Percentiles rank a stretch among this genome's conserved stretches.
These are phyloP conservation scores for Paraleonurus japonicus DNA, from an alignment of 257 asterid genomes.

Conservation along the genomic window DNA sequence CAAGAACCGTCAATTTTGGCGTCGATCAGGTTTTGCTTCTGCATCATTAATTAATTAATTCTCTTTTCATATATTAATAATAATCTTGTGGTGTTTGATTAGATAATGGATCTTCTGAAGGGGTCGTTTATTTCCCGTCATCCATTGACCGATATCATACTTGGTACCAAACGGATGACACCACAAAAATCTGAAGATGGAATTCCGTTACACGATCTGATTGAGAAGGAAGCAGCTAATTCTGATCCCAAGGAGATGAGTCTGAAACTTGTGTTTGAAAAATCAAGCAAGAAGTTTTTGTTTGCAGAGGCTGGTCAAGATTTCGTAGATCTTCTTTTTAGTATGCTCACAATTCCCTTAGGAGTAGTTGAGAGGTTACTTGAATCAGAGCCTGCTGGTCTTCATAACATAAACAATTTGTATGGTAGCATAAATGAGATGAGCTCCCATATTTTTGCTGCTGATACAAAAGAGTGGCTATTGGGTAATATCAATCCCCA, in stretches of 20 bases:
- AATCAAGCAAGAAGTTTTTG: conserved; percentile 12
- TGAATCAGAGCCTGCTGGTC: neutral
- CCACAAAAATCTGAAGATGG: neutral
- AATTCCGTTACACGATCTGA: neutral
- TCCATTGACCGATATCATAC: conserved; percentile 19
- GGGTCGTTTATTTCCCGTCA: conserved; percentile 1
- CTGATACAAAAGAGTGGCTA: neutral
- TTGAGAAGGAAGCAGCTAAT: neutral
- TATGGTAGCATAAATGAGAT: neutral
- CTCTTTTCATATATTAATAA: too few relatives aligned
- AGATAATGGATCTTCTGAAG: conserved; percentile 21
- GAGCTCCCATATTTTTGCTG: too few relatives aligned
- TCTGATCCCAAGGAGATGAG: neutral
- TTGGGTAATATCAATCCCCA: neutral
- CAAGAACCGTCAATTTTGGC: neutral
- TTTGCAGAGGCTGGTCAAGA: conserved; percentile 4
- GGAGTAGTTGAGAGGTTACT: neutral
- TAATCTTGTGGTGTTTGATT: neutral
- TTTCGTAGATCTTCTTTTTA: conserved; percentile 15
- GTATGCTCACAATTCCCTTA: neutral
- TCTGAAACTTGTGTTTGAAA: neutral
- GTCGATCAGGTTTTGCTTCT: neutral
- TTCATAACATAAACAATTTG: conserved; percentile 5
- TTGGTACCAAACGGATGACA: neutral
- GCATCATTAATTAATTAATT: too few relatives aligned